Evolutionary conservation across 495 filamentous ascomycete species (phyloP).

Genomic region (Niebla homalea): DNA sequence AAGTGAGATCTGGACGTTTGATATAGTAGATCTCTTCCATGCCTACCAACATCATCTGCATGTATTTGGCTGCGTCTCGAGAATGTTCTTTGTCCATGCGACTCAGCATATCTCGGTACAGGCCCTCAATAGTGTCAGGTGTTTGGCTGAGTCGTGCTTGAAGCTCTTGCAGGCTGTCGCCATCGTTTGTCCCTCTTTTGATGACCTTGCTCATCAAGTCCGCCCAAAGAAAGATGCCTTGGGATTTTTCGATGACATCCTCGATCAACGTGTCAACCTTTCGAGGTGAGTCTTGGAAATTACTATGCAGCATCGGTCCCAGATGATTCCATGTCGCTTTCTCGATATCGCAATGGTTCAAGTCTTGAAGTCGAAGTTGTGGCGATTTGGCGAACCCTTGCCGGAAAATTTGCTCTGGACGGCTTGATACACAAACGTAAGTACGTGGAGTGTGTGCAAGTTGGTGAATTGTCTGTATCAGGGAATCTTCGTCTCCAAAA

Average conservation of each 20-base stretch:
- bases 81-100: neutral
- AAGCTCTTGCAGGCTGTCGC: neutral
- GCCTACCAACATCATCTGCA: neutral
- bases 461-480: neutral
- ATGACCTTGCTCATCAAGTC: slow-evolving; percentile 1
- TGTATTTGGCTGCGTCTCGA: neutral
- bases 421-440: slow-evolving; percentile 3
- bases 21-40: neutral
- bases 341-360: slow-evolving; percentile 1
- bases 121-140: neutral
- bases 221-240: slow-evolving; percentile 5
- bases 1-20: neutral
- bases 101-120: neutral
- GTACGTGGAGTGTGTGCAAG: neutral
- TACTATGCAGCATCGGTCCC: neutral
- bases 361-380: slow-evolving; percentile 1
- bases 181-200: neutral
- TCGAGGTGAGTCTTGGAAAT: neutral
- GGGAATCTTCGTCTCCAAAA: neutral
- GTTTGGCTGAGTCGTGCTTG: neutral
- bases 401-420: slow-evolving; percentile 4
- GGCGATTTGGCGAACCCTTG: neutral
- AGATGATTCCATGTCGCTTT: neutral
- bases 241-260: neutral
- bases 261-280: neutral